Evolutionary conservation across 2,329 filamentous ascomycete species (phyloP), one percentile per base, ranked within the genome.

Genomic region (Pyrenochaeta sp.): DNA sequence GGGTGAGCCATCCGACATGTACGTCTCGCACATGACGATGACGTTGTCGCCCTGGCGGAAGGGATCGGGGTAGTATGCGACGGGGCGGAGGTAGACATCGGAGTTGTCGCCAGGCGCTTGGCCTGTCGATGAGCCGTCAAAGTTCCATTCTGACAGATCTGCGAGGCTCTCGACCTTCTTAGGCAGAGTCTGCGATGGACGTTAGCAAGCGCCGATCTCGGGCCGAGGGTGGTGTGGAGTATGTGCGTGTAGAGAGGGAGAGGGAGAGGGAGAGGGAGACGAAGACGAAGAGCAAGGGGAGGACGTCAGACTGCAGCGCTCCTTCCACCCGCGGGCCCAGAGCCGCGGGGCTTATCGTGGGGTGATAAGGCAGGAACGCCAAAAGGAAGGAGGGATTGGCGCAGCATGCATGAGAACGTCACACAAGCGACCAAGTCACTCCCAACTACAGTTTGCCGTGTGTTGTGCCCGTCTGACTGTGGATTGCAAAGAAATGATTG

Each of bases 91-190:
- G 86, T 97, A 97, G 83, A 97, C 91, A 80, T 98, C 94, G 42
- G 92, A 97, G 87, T 98, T 95, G 79, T 96, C 90, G 71, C 93
- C 92, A 35, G 92, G 91, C 43, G 94, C 94, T 81, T 98, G 94
- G 67, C 85, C 88, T 66, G 92, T 97, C 12, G 92, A 97, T 52
- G 92, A 97, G 73, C 94, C 94, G 77, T 91, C 89, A 72, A 91
- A 91, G 81, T 90, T 91, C 89, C 88, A 91, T 80, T 91, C 88
- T 69, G 88, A 86, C 59, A 91, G 87, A 61, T 90, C 87, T 52
- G 86, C 83, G 59, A 88, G 77, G 57, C 77, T 82, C 33, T 73
- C 74, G 65, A 84, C 82, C 72, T 84, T 78, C 75, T 85, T 84
- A 73, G 75, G 78, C 60, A 91, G 80, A 66, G 88, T 91, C 88